phyloP scores from a whole-genome alignment of 345 rosid genomes.

The Corchorus capsularis region DNA sequence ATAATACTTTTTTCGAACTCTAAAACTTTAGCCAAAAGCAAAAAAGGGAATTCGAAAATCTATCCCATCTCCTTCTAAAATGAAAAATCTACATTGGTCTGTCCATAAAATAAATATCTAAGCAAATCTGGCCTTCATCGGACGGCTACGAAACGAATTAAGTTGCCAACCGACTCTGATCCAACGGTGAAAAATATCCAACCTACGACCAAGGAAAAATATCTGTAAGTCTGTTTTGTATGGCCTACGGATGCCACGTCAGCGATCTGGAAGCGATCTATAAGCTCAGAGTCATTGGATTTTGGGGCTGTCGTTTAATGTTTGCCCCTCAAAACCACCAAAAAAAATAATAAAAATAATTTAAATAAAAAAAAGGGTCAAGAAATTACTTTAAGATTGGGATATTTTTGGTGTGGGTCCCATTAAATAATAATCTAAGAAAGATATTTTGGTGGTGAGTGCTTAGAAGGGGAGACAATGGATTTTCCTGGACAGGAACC shows the following conservation, averaged over 20 bases:
- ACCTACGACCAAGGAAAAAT: constrained; percentile 32
- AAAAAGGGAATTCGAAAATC: constrained; percentile 5
- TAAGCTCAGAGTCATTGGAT: not conserved
- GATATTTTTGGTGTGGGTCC: constrained; percentile 3
- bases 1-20: not conserved
- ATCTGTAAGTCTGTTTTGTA: constrained; percentile 40
- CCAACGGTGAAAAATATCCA: constrained; percentile 29
- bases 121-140: constrained; percentile 18
- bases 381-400: not conserved
- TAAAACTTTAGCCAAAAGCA: not conserved
- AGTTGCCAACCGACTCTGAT: constrained; percentile 27
- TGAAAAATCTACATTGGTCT: not conserved
- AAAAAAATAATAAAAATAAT: not conserved
- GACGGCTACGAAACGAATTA: constrained; percentile 31
- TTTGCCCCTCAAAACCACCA: not conserved
- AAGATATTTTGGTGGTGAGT: not conserved
- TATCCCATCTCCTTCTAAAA: not conserved
- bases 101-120: constrained; percentile 39
- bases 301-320: constrained; percentile 8
- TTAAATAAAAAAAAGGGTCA: not conserved
- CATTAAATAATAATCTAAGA: not conserved
- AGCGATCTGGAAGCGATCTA: constrained; percentile 31
- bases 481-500: not conserved
- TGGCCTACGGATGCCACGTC: constrained; percentile 56
- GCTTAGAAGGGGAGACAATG: not conserved